Conservation (phyloP, 2,329 filamentous ascomycete species). For the Sclerotinia trifoliorum region DNA sequence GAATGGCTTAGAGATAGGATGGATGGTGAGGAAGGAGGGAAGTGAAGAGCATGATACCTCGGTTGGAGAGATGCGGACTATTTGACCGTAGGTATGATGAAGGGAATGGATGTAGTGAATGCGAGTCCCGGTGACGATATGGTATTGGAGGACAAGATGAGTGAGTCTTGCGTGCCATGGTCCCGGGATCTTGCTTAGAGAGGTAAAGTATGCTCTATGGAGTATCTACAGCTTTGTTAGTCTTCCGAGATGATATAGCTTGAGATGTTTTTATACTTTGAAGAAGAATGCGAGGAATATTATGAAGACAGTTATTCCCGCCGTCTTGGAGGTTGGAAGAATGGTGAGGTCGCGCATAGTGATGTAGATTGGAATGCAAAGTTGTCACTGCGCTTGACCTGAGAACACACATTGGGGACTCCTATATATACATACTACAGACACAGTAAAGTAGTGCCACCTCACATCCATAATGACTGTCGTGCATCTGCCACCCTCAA, state of each 20-base stretch:
- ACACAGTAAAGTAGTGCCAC: too few relatives aligned
- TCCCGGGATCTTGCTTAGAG: conserved; percentile 6
- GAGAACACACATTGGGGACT: background rate
- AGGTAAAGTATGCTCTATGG: conserved; percentile 1
- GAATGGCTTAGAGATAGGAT: background rate
- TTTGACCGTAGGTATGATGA: background rate
- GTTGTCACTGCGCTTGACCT: background rate
- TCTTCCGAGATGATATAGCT: background rate
- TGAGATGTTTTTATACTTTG: background rate
- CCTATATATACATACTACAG: background rate
- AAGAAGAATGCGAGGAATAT: background rate
- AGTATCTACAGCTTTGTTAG: background rate
- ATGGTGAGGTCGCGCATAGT: background rate
- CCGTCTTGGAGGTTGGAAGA: too few relatives aligned
- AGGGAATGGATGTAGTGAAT: background rate
- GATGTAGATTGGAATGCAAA: background rate
- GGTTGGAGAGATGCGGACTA: background rate
- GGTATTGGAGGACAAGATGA: background rate
- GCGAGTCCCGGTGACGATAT: background rate
- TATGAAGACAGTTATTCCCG: background rate
- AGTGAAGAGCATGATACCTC: conserved; percentile 3
- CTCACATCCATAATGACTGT: too few relatives aligned
- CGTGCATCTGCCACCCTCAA: too few relatives aligned
- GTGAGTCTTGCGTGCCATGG: conserved; percentile 11
- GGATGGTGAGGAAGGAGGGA: background rate